Evolutionary conservation across 306 rosid genomes (phyloP).

Genomic region (Arachis hypogaea): DNA sequence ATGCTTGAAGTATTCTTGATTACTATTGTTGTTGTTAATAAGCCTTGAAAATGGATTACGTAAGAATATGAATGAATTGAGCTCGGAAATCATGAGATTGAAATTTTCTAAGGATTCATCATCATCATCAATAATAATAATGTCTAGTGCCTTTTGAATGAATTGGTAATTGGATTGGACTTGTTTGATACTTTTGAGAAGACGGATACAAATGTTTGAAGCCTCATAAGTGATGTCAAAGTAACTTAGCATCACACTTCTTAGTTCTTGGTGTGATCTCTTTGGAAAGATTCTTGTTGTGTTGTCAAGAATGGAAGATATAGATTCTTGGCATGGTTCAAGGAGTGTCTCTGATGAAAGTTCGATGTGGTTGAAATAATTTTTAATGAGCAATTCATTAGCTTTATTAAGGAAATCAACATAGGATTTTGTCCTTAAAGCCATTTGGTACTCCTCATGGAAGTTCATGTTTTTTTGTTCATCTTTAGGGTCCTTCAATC

Average conservation of each 20-base stretch:
- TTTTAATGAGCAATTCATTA: slow-evolving; percentile 39
- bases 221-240: slow-evolving; percentile 62
- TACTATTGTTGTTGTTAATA: background rate
- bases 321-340: slow-evolving; percentile 62
- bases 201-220: slow-evolving; percentile 53
- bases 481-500: slow-evolving; percentile 37
- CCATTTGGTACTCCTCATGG: slow-evolving; percentile 54
- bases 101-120: slow-evolving; percentile 1
- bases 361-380: slow-evolving; percentile 8
- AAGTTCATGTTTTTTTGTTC: slow-evolving; percentile 45
- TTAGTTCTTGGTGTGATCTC: slow-evolving; percentile 39
- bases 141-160: slow-evolving; percentile 46
- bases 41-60: slow-evolving; percentile 48
- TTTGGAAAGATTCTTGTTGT: slow-evolving; percentile 36
- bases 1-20: slow-evolving; percentile 42
- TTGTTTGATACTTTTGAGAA: slow-evolving; percentile 51
- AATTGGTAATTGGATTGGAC: slow-evolving; percentile 40
- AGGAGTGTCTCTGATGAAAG: slow-evolving; percentile 49
- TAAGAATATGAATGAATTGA: slow-evolving; percentile 39
- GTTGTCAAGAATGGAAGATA: slow-evolving; percentile 44
- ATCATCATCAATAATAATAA: slow-evolving; percentile 22
- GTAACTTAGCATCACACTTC: slow-evolving; percentile 51
- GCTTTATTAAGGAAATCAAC: slow-evolving; percentile 53
- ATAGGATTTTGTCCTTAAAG: slow-evolving; percentile 59
- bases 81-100: slow-evolving; percentile 34